A percentile compares a stretch with the other conserved stretches of the same genome.
Conservation (phyloP, 1,139 yeast species). For the Hyphopichia burtonii region DNA sequence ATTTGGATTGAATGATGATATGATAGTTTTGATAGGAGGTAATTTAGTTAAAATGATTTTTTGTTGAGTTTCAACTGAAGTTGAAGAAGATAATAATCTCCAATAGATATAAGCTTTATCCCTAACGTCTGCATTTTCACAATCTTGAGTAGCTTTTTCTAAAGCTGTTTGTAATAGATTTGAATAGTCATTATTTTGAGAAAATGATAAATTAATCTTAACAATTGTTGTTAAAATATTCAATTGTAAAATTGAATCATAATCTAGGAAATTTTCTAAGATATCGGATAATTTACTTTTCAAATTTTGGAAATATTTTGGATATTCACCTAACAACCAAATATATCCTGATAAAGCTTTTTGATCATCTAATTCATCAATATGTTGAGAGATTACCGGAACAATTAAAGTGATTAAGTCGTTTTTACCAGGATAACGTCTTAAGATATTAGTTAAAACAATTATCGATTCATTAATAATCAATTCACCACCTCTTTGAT, state of each 20-base stretch:
- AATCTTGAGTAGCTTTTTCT: slow-evolving; percentile 73
- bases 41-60: slow-evolving; percentile 58
- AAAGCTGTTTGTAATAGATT: slow-evolving; percentile 67
- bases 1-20: slow-evolving; percentile 67
- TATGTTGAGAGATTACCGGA: slow-evolving; percentile 63
- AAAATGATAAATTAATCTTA: slow-evolving; percentile 56
- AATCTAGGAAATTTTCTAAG: slow-evolving; percentile 66
- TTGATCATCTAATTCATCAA: slow-evolving; percentile 57
- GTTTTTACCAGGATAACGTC: slow-evolving; percentile 68
- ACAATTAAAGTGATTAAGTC: slow-evolving; percentile 64
- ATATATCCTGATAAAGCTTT: slow-evolving; percentile 76
- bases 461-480: slow-evolving; percentile 78
- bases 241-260: slow-evolving; percentile 73
- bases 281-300: slow-evolving; percentile 46
- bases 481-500: slow-evolving; percentile 71
- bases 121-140: slow-evolving; percentile 89
- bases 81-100: slow-evolving; percentile 73
- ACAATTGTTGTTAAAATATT: slow-evolving; percentile 76
- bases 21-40: slow-evolving; percentile 72
- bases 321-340: slow-evolving; percentile 90
- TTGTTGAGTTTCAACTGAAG: slow-evolving; percentile 43
- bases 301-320: slow-evolving; percentile 63
- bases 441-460: slow-evolving; percentile 74
- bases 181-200: slow-evolving; percentile 29
- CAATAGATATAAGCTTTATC: slow-evolving; percentile 94